Percentiles rank a stretch among this genome's conserved stretches.
Conservation (phyloP, 306 rosid genomes). For the Cicer judaicum region DNA sequence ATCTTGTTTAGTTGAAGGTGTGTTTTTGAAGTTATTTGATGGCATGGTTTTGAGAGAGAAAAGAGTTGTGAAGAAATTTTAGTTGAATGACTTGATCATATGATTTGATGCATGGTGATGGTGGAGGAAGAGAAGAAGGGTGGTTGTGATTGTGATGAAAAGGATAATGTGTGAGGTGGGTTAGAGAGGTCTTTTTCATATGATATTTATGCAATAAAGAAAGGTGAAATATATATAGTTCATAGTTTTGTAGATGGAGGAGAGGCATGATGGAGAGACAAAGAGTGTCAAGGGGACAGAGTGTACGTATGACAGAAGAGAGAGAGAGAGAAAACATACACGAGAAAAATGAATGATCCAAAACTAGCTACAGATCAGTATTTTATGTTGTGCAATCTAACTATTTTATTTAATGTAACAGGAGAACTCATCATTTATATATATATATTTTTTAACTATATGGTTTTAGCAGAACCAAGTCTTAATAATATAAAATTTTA, state of each 20-base stretch:
- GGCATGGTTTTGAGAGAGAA: slow-evolving; percentile 47
- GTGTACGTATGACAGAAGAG: background rate
- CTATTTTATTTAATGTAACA: background rate
- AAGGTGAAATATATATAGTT: slow-evolving; percentile 35
- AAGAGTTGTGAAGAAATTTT: background rate
- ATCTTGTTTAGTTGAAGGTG: slow-evolving; percentile 43
- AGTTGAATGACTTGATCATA: slow-evolving; percentile 73
- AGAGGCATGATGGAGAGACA: slow-evolving; percentile 43
- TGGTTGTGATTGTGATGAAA: slow-evolving; percentile 84
- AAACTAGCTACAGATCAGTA: background rate
- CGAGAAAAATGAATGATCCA: slow-evolving; percentile 9
- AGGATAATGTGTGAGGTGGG: slow-evolving; percentile 43
- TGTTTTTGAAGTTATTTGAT: slow-evolving; percentile 40
- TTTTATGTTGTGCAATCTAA: background rate
- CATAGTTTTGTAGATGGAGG: slow-evolving; percentile 6
- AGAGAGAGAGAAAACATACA: background rate
- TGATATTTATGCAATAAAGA: slow-evolving; percentile 62
- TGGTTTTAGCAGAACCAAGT: no score
- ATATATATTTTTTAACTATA: no score
- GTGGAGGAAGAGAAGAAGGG: slow-evolving; percentile 56
- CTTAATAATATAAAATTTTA: no score
- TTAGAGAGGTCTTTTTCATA: slow-evolving; percentile 41
- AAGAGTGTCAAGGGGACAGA: background rate
- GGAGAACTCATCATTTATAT: background rate
- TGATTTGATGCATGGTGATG: slow-evolving; percentile 40